A percentile compares a stretch with the other conserved stretches of the same genome.
phyloP scores from a whole-genome alignment of 2,329 filamentous ascomycete genomes.

The Whalleya microplaca region DNA sequence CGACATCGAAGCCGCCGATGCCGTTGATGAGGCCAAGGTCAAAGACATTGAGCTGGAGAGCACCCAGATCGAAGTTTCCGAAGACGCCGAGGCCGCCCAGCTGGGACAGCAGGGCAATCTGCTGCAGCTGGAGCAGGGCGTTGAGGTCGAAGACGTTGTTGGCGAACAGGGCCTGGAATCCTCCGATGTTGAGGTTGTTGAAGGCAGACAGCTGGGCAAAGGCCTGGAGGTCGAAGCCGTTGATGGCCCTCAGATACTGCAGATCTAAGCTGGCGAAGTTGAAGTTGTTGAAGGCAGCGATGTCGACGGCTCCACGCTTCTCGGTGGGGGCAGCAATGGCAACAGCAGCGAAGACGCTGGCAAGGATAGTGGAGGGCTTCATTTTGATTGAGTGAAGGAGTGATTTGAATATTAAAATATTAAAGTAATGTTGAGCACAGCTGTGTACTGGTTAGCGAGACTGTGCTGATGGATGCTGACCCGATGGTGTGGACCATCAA shows the following conservation, averaged over 20 bases:
- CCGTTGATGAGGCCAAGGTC: slow-evolving; percentile 46
- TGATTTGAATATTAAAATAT: slow-evolving; percentile 35
- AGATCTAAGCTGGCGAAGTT: slow-evolving; percentile 42
- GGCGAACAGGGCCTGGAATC: slow-evolving; percentile 45
- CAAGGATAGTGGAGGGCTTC: slow-evolving; percentile 52
- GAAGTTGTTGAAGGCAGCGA: slow-evolving; percentile 40
- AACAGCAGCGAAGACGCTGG: slow-evolving; percentile 49
- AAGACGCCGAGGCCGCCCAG: slow-evolving; percentile 46
- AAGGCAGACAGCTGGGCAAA: slow-evolving; percentile 44
- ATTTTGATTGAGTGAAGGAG: slow-evolving; percentile 46
- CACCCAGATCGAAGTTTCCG: slow-evolving; percentile 50
- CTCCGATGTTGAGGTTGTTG: slow-evolving; percentile 37
- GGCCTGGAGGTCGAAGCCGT: slow-evolving; percentile 35
- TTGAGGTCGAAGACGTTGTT: slow-evolving; percentile 54
- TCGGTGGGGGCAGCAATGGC: slow-evolving; percentile 46
- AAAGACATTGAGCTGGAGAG: slow-evolving; percentile 47
- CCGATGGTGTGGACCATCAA: neutral
- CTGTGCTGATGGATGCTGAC: neutral
- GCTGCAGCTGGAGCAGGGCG: slow-evolving; percentile 46
- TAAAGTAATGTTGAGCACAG: slow-evolving; percentile 50
- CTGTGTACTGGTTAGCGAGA: slow-evolving; percentile 38
- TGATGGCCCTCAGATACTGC: slow-evolving; percentile 39
- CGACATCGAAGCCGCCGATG: slow-evolving; percentile 38
- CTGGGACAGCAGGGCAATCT: slow-evolving; percentile 36
- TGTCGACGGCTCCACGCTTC: slow-evolving; percentile 36